These are phyloP conservation scores for Botrytis hyacinthi DNA, from an alignment of 2,329 filamentous ascomycete species.

Conservation along the genomic window DNA sequence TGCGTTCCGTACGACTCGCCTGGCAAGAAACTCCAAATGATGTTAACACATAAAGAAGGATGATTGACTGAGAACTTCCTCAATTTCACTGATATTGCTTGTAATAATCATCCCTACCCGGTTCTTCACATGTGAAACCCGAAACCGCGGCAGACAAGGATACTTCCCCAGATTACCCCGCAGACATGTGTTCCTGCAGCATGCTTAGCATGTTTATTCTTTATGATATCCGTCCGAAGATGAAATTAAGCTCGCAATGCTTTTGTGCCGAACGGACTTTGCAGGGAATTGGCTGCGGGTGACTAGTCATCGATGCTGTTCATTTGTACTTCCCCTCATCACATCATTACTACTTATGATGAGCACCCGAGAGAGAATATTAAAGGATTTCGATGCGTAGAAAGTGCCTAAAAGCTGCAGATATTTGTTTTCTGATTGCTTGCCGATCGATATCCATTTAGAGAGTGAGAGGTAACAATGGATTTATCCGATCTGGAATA, in stretches of 20 bases:
- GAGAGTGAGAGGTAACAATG: background rate
- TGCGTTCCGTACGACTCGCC: background rate
- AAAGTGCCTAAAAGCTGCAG: background rate
- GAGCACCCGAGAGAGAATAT: background rate
- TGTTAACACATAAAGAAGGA: background rate
- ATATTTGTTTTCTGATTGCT: background rate
- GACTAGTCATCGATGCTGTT: background rate
- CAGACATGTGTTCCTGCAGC: conserved; percentile 8
- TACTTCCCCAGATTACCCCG: conserved; percentile 5
- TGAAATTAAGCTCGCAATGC: background rate
- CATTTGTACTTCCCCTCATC: background rate
- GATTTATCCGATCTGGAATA: background rate
- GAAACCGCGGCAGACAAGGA: conserved; percentile 7
- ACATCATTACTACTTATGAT: background rate
- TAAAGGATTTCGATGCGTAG: too few relatives aligned
- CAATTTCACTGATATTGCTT: background rate
- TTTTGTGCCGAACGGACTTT: background rate
- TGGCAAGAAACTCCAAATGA: background rate
- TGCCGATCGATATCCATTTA: background rate
- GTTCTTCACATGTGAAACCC: background rate
- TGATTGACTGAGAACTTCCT: background rate
- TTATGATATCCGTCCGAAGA: background rate
- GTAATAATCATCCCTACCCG: background rate
- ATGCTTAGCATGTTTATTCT: background rate
- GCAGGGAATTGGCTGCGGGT: background rate